phyloP scores from a whole-genome alignment of 2,329 filamentous ascomycete genomes.

The Lecanicillium sp. region DNA sequence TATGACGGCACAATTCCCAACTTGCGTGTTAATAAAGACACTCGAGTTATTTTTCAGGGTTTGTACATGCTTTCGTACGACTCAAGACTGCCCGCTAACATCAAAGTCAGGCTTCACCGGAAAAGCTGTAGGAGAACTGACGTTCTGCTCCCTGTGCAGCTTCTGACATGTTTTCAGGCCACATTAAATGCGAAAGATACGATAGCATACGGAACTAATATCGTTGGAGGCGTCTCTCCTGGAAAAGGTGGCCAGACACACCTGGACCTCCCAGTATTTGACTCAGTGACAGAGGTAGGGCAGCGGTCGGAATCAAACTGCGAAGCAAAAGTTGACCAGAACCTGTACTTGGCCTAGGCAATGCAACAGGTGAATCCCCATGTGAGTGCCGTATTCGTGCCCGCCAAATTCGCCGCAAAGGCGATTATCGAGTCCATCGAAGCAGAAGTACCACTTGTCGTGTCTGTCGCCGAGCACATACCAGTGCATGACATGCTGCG shows the following conservation, averaged over 20 bases:
- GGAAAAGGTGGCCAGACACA: constrained; percentile 25
- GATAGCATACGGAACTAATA: constrained; percentile 27
- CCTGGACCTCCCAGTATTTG: constrained; percentile 26
- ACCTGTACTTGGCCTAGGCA: constrained; percentile 17
- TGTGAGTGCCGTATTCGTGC: constrained; percentile 66
- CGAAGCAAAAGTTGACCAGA: not conserved
- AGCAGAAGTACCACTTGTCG: constrained; percentile 68
- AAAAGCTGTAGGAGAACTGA: constrained; percentile 20
- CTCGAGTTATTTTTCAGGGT: constrained; percentile 29
- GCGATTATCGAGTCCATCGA: constrained; percentile 71
- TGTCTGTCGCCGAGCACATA: constrained; percentile 73
- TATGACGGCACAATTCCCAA: constrained; percentile 23
- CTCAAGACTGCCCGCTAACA: not conserved
- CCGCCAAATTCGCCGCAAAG: constrained; percentile 54
- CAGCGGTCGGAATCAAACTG: not conserved
- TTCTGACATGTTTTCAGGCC: constrained; percentile 16
- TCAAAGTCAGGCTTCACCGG: constrained; percentile 26
- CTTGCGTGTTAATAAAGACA: constrained; percentile 17
- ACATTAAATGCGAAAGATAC: constrained; percentile 29
- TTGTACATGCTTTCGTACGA: not conserved
- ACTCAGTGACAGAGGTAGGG: constrained; percentile 23
- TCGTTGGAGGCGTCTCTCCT: constrained; percentile 30
- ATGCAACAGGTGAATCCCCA: constrained; percentile 39
- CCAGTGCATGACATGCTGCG: constrained; percentile 70
- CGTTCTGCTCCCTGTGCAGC: not conserved